These are phyloP conservation scores for Metarhizium rileyi DNA, from an alignment of 2,329 filamentous ascomycete species.

Conservation along the genomic window DNA sequence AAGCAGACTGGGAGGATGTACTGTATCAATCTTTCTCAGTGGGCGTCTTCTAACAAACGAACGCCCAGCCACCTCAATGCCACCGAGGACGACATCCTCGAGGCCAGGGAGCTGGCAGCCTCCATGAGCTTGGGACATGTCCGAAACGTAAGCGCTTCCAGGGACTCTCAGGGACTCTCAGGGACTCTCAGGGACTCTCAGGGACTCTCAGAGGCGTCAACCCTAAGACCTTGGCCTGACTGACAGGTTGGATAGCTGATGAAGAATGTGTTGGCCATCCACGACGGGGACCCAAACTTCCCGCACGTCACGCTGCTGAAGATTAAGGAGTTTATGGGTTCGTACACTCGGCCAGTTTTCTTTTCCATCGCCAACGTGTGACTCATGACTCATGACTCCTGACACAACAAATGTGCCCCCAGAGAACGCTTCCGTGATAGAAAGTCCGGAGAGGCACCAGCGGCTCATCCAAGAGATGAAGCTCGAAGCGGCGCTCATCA, in stretches of 20 bases:
- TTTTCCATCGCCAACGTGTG: neutral
- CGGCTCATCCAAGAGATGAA: conserved; percentile 41
- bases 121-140: conserved; percentile 25
- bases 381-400: no score
- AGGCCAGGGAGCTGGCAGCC: conserved; percentile 29
- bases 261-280: conserved; percentile 22
- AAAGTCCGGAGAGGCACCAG: conserved; percentile 27
- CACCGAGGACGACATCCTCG: conserved; percentile 34
- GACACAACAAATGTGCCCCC: neutral
- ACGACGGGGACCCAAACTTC: conserved; percentile 29
- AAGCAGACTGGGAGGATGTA: neutral
- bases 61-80: conserved; percentile 20
- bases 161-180: no score
- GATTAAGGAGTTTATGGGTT: conserved; percentile 27
- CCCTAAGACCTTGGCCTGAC: no score
- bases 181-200: no score
- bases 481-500: conserved; percentile 40
- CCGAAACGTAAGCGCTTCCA: conserved; percentile 13
- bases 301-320: conserved; percentile 23
- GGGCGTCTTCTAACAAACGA: neutral
- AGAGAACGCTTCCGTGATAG: conserved; percentile 21
- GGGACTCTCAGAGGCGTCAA: no score
- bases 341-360: conserved; percentile 4
- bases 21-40: neutral
- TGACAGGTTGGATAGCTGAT: conserved; percentile 18